Evolutionary conservation across 495 filamentous ascomycete genomes (phyloP).

Genomic region (Amphirosellinia nigrospora): DNA sequence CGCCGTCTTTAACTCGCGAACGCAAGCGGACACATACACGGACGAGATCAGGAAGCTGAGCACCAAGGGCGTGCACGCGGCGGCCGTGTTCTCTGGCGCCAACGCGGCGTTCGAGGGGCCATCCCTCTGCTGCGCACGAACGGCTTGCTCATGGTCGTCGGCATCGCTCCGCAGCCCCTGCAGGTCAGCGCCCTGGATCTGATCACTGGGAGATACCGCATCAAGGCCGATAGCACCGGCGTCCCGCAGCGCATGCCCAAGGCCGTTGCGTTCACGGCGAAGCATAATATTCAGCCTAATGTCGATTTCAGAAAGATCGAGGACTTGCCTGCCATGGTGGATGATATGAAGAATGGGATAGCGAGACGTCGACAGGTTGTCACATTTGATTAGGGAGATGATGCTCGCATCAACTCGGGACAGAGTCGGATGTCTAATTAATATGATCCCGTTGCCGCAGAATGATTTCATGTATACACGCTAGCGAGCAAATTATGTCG

Average conservation of each 20-base stretch:
- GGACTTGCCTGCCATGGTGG: slow-evolving; percentile 42
- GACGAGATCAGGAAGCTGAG: slow-evolving; percentile 40
- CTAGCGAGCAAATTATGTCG: not conserved
- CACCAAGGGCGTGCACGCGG: slow-evolving; percentile 42
- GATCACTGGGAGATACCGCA: slow-evolving; percentile 28
- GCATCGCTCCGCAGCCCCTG: slow-evolving; percentile 42
- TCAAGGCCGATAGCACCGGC: slow-evolving; percentile 38
- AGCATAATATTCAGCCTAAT: slow-evolving; percentile 37
- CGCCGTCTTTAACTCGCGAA: slow-evolving; percentile 45
- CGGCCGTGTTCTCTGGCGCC: slow-evolving; percentile 45
- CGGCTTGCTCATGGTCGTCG: slow-evolving; percentile 51
- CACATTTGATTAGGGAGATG: slow-evolving; percentile 4
- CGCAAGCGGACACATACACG: slow-evolving; percentile 39
- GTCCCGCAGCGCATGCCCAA: slow-evolving; percentile 46
- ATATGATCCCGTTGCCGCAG: not conserved
- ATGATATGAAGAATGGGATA: slow-evolving; percentile 27
- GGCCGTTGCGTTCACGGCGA: slow-evolving; percentile 38
- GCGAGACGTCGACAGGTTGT: slow-evolving; percentile 22
- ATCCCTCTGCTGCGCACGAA: slow-evolving; percentile 9
- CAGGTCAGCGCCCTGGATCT: slow-evolving; percentile 34
- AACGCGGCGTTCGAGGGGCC: slow-evolving; percentile 35
- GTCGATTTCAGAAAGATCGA: slow-evolving; percentile 44
- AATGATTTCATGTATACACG: not conserved
- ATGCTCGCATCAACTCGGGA: not conserved
- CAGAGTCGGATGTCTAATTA: not conserved